phyloP scores from a whole-genome alignment of 176 grass and related monocot genomes.

The Luzula sylvatica region DNA sequence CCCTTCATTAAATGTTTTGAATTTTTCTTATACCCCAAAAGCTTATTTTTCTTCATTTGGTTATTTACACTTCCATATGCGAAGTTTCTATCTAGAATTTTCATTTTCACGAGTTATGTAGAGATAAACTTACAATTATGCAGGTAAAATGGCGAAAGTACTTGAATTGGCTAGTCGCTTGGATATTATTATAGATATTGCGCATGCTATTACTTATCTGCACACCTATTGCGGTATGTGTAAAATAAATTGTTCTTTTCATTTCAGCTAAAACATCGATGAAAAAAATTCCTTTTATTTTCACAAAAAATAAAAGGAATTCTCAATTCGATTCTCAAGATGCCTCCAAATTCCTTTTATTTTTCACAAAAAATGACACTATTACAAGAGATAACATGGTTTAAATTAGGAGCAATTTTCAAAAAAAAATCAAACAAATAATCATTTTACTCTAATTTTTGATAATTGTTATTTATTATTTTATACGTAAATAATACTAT shows the following conservation, averaged over 20 bases:
- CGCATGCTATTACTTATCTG: slow-evolving; percentile 93
- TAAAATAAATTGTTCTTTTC: not conserved
- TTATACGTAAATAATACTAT: no score
- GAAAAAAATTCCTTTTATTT: not conserved
- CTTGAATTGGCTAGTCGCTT: slow-evolving; percentile 49
- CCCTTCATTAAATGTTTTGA: no score
- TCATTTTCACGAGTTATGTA: slow-evolving; percentile 11
- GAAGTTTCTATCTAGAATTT: not conserved
- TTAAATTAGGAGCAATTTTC: no score
- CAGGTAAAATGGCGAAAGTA: slow-evolving; percentile 52
- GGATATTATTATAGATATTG: slow-evolving; percentile 85
- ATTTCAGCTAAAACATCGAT: not conserved
- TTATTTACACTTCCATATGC: no score
- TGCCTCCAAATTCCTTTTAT: no score
- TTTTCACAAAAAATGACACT: no score
- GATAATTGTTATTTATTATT: not conserved
- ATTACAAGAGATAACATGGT: no score
- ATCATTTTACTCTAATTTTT: not conserved
- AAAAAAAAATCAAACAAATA: no score
- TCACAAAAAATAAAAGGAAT: not conserved
- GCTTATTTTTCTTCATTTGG: no score
- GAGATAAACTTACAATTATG: slow-evolving; percentile 15
- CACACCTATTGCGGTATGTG: slow-evolving; percentile 79
- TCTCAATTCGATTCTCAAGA: no score
- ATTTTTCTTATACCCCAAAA: no score